Percentiles rank a stretch among this genome's conserved stretches.
These are phyloP conservation scores for Salix koriyanagi DNA, from an alignment of 345 rosid genomes.

Conservation along the genomic window DNA sequence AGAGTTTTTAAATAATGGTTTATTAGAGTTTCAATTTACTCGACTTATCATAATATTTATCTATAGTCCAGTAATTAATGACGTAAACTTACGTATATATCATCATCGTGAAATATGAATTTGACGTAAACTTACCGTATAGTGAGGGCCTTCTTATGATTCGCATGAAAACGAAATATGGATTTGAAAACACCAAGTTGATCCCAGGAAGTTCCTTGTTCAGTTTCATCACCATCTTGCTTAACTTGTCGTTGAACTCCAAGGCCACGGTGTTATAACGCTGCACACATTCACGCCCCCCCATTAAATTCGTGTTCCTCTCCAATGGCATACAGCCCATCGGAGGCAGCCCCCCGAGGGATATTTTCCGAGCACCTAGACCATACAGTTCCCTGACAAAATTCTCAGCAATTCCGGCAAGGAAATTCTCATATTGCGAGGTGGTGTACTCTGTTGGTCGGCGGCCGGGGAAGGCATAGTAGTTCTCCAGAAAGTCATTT, in stretches of 20 bases:
- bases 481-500: conserved; percentile 63
- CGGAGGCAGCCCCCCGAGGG: conserved; percentile 55
- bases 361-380: conserved; percentile 51
- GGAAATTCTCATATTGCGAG: conserved; percentile 42
- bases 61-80: too few relatives aligned
- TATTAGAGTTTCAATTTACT: too few relatives aligned
- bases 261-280: conserved; percentile 44
- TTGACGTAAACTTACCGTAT: conserved; percentile 34
- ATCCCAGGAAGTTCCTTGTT: conserved; percentile 49
- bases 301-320: conserved; percentile 42
- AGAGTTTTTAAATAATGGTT: too few relatives aligned
- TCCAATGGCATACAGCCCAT: conserved; percentile 77
- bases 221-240: conserved; percentile 25
- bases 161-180: conserved; percentile 30
- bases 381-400: conserved; percentile 34
- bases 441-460: conserved; percentile 35
- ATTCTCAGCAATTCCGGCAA: conserved; percentile 31
- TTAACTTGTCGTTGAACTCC: conserved; percentile 49
- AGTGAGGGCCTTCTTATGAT: conserved; percentile 36
- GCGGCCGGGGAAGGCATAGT: conserved; percentile 28
- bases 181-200: conserved; percentile 30
- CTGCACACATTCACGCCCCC: conserved; percentile 23
- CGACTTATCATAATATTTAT: too few relatives aligned
- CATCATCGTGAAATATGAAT: too few relatives aligned
- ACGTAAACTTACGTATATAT: too few relatives aligned